Conservation (phyloP, 106 monocot genomes). For the Allium fistulosum region DNA sequence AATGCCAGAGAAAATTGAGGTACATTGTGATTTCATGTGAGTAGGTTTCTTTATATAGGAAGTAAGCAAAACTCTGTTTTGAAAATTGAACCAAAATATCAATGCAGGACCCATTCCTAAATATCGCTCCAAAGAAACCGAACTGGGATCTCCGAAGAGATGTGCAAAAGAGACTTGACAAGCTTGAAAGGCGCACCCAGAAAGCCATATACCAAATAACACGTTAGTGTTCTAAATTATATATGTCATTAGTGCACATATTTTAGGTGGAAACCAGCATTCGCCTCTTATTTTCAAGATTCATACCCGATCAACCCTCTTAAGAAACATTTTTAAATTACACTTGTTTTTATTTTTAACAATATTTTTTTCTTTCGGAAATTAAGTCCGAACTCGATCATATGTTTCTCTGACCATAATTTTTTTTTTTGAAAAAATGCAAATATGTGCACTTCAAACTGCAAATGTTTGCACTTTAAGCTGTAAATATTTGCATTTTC, state of each 20-base stretch:
- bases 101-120: constrained; percentile 85
- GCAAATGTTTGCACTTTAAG: no score
- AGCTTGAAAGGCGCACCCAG: constrained; percentile 90
- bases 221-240: constrained; percentile 24
- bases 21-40: background rate
- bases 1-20: constrained; percentile 40
- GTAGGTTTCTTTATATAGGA: no score
- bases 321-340: no score
- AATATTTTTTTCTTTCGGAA: no score
- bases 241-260: no score
- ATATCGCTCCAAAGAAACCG: constrained; percentile 99
- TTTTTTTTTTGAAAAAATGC: no score
- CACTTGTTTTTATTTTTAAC: background rate
- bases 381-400: background rate
- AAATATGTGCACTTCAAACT: no score
- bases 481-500: no score
- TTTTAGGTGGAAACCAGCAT: no score
- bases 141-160: constrained; percentile 95
- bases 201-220: constrained; percentile 75
- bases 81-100: background rate
- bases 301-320: no score
- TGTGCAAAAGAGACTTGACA: constrained; percentile 92
- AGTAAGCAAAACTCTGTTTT: no score
- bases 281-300: background rate
- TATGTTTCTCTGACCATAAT: no score